A percentile compares a stretch with the other conserved stretches of the same genome.
These are phyloP conservation scores for Syncephalastrum contaminatum DNA, from an alignment of 371 early-diverging fungal genomes.

Conservation along the genomic window DNA sequence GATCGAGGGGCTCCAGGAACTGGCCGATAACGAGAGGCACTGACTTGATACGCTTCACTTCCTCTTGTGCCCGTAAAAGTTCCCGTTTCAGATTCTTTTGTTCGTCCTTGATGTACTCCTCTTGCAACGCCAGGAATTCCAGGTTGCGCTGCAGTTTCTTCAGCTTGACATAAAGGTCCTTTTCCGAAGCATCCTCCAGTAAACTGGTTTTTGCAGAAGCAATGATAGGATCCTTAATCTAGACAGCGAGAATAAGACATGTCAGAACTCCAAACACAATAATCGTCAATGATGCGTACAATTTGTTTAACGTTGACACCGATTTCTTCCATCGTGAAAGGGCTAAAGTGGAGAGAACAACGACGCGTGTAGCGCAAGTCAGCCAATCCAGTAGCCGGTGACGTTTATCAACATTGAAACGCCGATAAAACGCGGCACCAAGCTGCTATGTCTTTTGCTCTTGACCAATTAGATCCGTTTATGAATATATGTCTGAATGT, in stretches of 20 bases:
- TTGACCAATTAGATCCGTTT: too few relatives aligned
- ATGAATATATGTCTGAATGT: too few relatives aligned
- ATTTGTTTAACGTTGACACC: slow-evolving; percentile 36
- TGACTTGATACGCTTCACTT: slow-evolving; percentile 98
- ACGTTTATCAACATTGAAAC: too few relatives aligned
- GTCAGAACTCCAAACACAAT: background rate
- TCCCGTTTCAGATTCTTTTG: slow-evolving; percentile 98
- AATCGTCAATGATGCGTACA: slow-evolving; percentile 15
- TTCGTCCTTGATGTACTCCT: slow-evolving; percentile 99
- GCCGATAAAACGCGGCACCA: too few relatives aligned
- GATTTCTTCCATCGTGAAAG: slow-evolving; percentile 44
- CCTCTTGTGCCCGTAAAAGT: slow-evolving; percentile 94
- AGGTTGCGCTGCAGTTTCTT: slow-evolving; percentile 95
- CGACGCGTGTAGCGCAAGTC: too few relatives aligned
- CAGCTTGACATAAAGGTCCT: slow-evolving; percentile 89
- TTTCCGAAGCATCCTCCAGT: slow-evolving; percentile 63
- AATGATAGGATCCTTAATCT: slow-evolving; percentile 6
- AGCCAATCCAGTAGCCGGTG: too few relatives aligned
- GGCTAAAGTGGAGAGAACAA: too few relatives aligned
- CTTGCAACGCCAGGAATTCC: slow-evolving; percentile 96
- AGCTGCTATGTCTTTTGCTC: too few relatives aligned
- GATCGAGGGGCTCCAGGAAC: slow-evolving; percentile 99
- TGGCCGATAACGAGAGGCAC: slow-evolving; percentile 99
- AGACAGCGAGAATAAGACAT: background rate
- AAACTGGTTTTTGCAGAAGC: slow-evolving; percentile 12